These are phyloP conservation scores for Bryoglossum gracile DNA, from an alignment of 495 filamentous ascomycete genomes.

Conservation along the genomic window DNA sequence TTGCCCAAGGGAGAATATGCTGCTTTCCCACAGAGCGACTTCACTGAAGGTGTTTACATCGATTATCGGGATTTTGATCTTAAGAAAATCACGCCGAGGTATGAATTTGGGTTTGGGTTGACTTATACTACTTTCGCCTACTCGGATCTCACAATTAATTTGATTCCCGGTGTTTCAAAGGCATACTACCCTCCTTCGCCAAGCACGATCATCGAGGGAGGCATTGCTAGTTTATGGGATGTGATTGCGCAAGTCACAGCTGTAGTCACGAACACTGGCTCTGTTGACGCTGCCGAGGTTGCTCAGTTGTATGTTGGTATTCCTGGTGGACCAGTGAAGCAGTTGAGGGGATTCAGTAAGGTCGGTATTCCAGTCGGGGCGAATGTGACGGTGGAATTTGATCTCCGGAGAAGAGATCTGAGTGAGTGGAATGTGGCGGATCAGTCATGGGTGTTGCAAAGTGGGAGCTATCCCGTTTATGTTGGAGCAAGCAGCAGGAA, in stretches of 20 bases:
- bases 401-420: slow-evolving; percentile 56
- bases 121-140: slow-evolving; percentile 59
- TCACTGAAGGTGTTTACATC: slow-evolving; percentile 56
- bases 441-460: slow-evolving; percentile 54
- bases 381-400: slow-evolving; percentile 40
- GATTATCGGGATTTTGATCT: slow-evolving; percentile 68
- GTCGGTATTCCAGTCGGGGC: slow-evolving; percentile 36
- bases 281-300: slow-evolving; percentile 65
- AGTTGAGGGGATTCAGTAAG: slow-evolving; percentile 65
- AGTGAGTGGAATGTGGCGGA: slow-evolving; percentile 56
- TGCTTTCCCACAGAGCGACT: slow-evolving; percentile 50
- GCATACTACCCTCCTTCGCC: slow-evolving; percentile 31
- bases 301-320: slow-evolving; percentile 65
- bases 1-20: slow-evolving; percentile 30
- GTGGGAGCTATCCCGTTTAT: slow-evolving; percentile 36
- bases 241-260: slow-evolving; percentile 61
- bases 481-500: slow-evolving; percentile 62
- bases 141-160: slow-evolving; percentile 33
- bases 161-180: slow-evolving; percentile 20
- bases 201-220: slow-evolving; percentile 59
- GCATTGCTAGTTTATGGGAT: slow-evolving; percentile 70
- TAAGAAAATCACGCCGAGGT: slow-evolving; percentile 65
- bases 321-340: slow-evolving; percentile 45
- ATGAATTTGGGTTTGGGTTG: slow-evolving; percentile 79
- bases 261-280: slow-evolving; percentile 75